Percentiles rank a stretch among this genome's conserved stretches.
Evolutionary conservation across 139 green algal genomes (phyloP).

Genomic region (Asterochloris sp.): DNA sequence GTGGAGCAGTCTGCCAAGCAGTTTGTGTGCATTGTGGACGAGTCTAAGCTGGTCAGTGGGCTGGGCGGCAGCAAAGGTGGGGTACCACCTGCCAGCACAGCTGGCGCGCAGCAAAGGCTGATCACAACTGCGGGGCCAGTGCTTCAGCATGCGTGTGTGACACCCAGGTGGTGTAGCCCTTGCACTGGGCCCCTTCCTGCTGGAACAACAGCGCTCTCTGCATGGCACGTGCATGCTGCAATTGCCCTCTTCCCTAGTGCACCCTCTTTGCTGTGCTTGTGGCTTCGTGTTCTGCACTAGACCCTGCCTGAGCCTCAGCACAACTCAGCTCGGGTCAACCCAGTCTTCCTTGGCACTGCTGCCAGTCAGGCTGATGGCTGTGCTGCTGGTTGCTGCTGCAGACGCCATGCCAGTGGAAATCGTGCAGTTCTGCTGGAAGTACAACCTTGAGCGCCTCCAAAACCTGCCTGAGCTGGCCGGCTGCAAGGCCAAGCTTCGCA

Average conservation of each 20-base stretch:
- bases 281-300: too few relatives aligned
- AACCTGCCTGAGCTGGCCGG: constrained; percentile 67
- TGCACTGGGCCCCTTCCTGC: too few relatives aligned
- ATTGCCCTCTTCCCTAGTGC: too few relatives aligned
- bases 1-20: constrained; percentile 90
- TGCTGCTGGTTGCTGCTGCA: not conserved
- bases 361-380: not conserved
- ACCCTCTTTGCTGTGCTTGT: too few relatives aligned
- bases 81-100: not conserved
- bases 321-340: too few relatives aligned
- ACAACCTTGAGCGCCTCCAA: constrained; percentile 62
- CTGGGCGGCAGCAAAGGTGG: constrained; percentile 84
- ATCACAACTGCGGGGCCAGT: not conserved
- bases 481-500: constrained; percentile 87
- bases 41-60: constrained; percentile 91
- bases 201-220: too few relatives aligned
- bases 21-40: constrained; percentile 99
- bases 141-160: not conserved
- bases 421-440: constrained; percentile 97
- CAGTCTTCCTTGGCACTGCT: not conserved
- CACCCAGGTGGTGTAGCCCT: too few relatives aligned
- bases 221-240: too few relatives aligned
- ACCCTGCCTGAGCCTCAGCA: too few relatives aligned
- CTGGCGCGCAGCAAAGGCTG: not conserved
- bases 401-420: constrained; percentile 97